Base-by-base conservation (phyloP, 192 early-diverging fungal species). In the Geosiphon pyriformis region DNA sequence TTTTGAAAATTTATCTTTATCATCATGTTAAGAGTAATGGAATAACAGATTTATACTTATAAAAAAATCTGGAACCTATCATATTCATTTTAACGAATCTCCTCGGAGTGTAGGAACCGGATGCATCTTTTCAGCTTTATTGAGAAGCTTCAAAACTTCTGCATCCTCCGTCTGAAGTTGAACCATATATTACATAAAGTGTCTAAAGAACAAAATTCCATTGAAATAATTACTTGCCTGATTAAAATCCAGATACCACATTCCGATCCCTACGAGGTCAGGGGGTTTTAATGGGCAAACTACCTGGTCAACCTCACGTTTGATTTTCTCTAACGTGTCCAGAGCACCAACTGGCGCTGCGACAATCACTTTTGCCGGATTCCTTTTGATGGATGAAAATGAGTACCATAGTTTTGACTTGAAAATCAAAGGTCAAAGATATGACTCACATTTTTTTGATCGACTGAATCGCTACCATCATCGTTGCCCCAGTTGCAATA, bases 401-500 rank as follows among this genome's bases (percentile, higher is more conserved):
- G 27, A 48, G 15, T 23, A 27, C 11, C 10, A 49, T 62, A 62
- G 6, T 29, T 22, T 18, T 23, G 26, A 4, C 17, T 42, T 42
- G 11, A n/a, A 55, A 12, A 25, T n/a, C 53, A n/a, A 23, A 23
- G 50, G 10, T 4, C 23, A 23, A 20, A 18, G 18, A 22, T 8
- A n/a, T 0, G n/a, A 17, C 30, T 61, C 61, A 60, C 67, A 59
- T 3, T 60, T 29, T 26, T 29, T 61, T 59, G n/a, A 69, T 2
- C 8, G 54, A 55, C 20, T 22, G 47, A 42, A 48, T 47, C 22
- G 57, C 56, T 10, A 42, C 67, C 2, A 33, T 18, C 67, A 69
- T 69, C 22, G 67, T 69, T 29, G 67, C 67, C 0, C 67, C 67
- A 34, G 56, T 52, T 35, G 50, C 64, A 55, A 66, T 53, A 15